Evolutionary conservation across 1,139 yeast genomes (phyloP), one percentile per base, ranked within the genome.

Genomic region (Spencermartinsiella ligniputridi): DNA sequence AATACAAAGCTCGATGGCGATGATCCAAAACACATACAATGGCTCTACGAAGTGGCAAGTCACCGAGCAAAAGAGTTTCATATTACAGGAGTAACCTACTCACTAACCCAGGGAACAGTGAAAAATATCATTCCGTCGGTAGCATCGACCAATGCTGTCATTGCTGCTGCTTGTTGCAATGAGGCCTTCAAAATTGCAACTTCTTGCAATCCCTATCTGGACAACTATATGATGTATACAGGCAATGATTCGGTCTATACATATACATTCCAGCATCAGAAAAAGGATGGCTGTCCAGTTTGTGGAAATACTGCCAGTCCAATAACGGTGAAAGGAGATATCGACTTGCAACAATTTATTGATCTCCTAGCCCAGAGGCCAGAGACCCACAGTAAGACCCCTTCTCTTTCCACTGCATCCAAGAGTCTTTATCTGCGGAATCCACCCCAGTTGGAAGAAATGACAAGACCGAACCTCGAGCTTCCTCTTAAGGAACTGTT

Each of bases 81-180:
- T 3, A 92, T 92, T 39, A 46, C 60, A 1, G 92, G 94, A 0
- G 87, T 92, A 13, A 83, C 94, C 0, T 74, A 77, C 50, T 69
- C 74, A 42, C 71, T 85, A 44, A 82, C 95, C 0, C 74, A 87
- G 46, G 97, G 97, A 0, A 95, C 92, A 38, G 89, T 89, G 41
- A 92, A 92, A 64, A 84, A 84, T 57, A 89, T 92, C 51, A 84
- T 92, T 19, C 98, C 98, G 0, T 92, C 97, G 1, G 86, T 90
- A 45, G 96, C 97, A 1, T 83, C 96, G 1, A 90, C 97, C 1
- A 92, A 92, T 62, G 96, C 97, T 2, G 76, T 92, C 29, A 79
- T 92, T 36, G 96, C 97, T 2, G 96, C 96, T 0, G 75, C 89
- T 12, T 87, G 96, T 62, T 86, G 95, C 58, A 85, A 84, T 55